Base-by-base conservation (phyloP, 768 basidiomycete species). In the Xanthoconium purpureum region DNA sequence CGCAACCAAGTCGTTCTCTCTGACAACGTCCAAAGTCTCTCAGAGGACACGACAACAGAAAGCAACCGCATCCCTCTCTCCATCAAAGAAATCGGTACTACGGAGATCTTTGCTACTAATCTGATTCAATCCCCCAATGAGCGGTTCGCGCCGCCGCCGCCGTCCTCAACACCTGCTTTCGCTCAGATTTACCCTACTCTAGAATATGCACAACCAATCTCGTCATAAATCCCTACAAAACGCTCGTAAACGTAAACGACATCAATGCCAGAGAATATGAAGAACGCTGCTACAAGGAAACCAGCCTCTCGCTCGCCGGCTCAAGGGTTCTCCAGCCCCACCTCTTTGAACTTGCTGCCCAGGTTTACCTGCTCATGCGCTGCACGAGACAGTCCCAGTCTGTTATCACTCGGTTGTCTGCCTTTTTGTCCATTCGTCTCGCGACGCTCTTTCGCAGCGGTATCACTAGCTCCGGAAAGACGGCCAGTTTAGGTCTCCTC, bases 121-220 rank as follows among this genome's bases (percentile, higher is more conserved):
- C 74, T 98, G 18, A 74, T 89, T 39, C 97, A 98, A 71, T 92
- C 89, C 15, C 96, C 97, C 3, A 98, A 98, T 62, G 95, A 96
- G 9, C 88, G 95, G 12, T 98, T 98, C 70, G 93, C 71, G 77
- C 84, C 58, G 77, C 97, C 67, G 80, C 94, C 66, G 72, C 83
- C 57, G 84, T 88, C 62, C 85, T 97, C 52, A 85, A 93, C 63
- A 76, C 88, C 55, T 89, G 95, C 66, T 94, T 94, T 63, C 89
- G 94, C 44, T 81, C 84, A 10, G 94, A 97, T 73, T 74, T 89
- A 47, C 89, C 92, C 2, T 94, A 90, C 72, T 87, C 92, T 29
- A 79, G 87, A 60, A 79, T 93, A 54, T 86, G 85, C 38, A 70
- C 86, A 32, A 80, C 85, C 13, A 83, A 86, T 60, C 72, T 96